Evolutionary conservation across 139 green algal species (phyloP).

Genomic region (Raphidocelis subcapitata): DNA sequence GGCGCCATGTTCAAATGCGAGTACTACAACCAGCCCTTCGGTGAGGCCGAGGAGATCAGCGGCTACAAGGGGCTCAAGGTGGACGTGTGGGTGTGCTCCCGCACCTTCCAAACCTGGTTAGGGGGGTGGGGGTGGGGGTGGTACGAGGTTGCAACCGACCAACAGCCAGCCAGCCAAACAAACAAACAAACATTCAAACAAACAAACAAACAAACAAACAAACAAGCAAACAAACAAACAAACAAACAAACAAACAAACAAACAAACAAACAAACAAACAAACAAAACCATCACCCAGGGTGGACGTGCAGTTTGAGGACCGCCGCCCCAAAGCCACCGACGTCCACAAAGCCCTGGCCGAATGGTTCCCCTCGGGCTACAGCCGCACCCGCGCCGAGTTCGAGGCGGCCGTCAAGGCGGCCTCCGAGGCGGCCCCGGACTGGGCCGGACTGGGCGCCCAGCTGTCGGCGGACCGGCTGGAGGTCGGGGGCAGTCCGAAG

Average conservation of each 20-base stretch:
- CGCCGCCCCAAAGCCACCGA: conserved; percentile 43
- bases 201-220: too few species aligned
- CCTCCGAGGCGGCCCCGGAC: background rate
- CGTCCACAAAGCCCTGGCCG: conserved; percentile 24
- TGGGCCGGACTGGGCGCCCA: conserved; percentile 2
- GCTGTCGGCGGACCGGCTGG: background rate
- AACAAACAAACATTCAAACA: too few species aligned
- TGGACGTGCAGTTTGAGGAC: conserved; percentile 47
- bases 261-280: too few species aligned
- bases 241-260: too few species aligned
- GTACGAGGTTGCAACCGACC: too few species aligned
- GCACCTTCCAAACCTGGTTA: conserved; percentile 30
- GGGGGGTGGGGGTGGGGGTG: too few species aligned
- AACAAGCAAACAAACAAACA: too few species aligned
- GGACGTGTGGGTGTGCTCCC: conserved; percentile 24
- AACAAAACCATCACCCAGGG: conserved; percentile 28
- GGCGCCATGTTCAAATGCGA: conserved; percentile 36
- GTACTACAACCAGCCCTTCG: conserved; percentile 66
- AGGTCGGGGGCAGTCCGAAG: conserved; percentile 2
- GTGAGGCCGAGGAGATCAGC: conserved; percentile 64
- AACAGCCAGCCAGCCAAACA: too few species aligned
- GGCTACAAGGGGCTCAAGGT: conserved; percentile 41
- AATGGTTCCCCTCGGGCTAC: conserved; percentile 34
- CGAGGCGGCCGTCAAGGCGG: conserved; percentile 17
- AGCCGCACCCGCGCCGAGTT: conserved; percentile 18